phyloP scores from a whole-genome alignment of 208 protist genomes.

The Trypanosoma rangeli region DNA sequence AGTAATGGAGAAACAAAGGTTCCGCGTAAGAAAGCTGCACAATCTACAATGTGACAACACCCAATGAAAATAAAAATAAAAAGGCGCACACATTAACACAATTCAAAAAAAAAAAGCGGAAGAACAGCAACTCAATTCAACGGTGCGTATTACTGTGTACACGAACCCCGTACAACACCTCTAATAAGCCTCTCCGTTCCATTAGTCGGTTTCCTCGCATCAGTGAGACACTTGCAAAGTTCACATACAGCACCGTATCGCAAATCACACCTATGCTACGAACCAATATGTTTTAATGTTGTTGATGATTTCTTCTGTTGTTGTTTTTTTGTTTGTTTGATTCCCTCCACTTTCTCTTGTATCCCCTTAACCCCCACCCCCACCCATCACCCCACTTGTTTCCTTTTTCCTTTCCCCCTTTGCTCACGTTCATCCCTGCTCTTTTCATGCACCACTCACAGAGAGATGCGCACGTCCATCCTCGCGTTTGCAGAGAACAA shows the following conservation, averaged over 20 bases:
- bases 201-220: background rate
- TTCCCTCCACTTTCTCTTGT: background rate
- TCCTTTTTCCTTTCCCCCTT: background rate
- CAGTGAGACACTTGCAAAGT: background rate
- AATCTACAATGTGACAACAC: background rate
- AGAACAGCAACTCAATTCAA: background rate
- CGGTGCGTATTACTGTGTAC: background rate
- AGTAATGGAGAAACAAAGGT: background rate
- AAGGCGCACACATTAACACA: no score
- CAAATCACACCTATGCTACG: background rate
- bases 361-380: background rate
- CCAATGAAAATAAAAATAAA: background rate
- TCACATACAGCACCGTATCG: background rate
- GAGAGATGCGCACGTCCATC: background rate
- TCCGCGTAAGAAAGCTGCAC: background rate
- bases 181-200: background rate
- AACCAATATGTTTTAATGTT: background rate
- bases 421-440: background rate
- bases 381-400: no score
- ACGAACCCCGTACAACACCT: background rate
- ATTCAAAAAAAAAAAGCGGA: slow-evolving; percentile 6
- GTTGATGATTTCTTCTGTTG: no score
- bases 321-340: background rate
- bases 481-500: background rate
- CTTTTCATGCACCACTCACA: background rate